Evolutionary conservation across 73 alveolate genomes (phyloP).

Genomic region (Durusdinium trenchii): DNA sequence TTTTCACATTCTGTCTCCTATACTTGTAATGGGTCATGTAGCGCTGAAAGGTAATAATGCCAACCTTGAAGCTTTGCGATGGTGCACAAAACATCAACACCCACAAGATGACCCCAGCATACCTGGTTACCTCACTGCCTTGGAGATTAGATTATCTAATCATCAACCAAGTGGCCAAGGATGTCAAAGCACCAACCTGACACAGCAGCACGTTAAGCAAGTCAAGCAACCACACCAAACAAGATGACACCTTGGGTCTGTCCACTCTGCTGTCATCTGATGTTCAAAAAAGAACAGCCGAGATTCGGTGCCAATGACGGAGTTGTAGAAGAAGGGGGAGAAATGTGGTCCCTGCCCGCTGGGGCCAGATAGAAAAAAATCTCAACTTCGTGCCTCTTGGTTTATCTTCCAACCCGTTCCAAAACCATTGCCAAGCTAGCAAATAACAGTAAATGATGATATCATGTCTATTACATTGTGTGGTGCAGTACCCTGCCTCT

Average conservation of each 20-base stretch:
- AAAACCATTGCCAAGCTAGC: neutral
- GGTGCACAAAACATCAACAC: neutral
- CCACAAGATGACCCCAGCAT: neutral
- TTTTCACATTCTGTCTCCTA: too few species aligned
- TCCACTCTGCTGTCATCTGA: neutral
- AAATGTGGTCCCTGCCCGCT: conserved; percentile 83
- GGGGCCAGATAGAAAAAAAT: neutral
- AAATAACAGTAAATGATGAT: neutral
- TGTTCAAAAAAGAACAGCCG: neutral
- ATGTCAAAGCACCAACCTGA: conserved; percentile 72
- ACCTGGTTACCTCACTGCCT: neutral
- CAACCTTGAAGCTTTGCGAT: neutral
- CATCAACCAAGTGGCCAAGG: conserved; percentile 65
- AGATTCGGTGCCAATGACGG: conserved; percentile 81
- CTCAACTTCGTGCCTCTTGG: neutral
- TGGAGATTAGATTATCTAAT: neutral
- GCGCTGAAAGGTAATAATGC: conserved; percentile 80
- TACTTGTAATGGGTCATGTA: conserved; percentile 42
- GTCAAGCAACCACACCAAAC: neutral
- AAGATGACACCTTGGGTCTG: neutral
- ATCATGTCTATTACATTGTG: neutral
- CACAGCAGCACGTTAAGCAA: neutral
- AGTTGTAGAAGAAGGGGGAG: conserved; percentile 80
- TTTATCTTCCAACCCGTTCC: neutral
- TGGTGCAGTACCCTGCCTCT: neutral